Conservation (phyloP, 2,329 filamentous ascomycete species). For the Thermothelomyces thermophilus region DNA sequence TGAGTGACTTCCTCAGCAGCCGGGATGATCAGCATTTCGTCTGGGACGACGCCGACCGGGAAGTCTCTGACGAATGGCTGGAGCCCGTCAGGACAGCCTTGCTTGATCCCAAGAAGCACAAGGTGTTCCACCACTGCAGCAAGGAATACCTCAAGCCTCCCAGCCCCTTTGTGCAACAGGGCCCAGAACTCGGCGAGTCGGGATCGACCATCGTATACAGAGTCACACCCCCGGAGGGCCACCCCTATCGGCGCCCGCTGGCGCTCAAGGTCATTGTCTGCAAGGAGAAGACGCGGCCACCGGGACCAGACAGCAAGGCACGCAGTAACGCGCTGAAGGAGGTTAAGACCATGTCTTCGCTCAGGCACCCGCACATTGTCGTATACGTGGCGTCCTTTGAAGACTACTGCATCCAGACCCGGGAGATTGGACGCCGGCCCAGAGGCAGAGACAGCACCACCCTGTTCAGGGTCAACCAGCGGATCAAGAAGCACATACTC, state of each 20-base stretch:
- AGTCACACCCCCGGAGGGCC: conserved; percentile 18
- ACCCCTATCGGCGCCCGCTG: conserved; percentile 19
- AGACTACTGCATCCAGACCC: conserved; percentile 23
- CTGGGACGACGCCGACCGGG: conserved; percentile 21
- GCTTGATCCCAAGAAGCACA: conserved; percentile 23
- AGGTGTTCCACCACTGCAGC: conserved; percentile 23
- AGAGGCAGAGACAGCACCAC: conserved; percentile 6
- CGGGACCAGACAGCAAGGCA: conserved; percentile 22
- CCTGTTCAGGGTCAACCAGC: conserved; percentile 11
- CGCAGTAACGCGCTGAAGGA: conserved; percentile 22
- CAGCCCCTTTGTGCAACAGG: conserved; percentile 18
- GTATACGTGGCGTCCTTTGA: conserved; percentile 26
- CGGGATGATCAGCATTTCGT: conserved; percentile 20
- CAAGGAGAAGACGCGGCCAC: conserved; percentile 20
- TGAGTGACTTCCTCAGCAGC: conserved; percentile 19
- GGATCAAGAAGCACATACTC: conserved; percentile 24
- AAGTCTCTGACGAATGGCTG: conserved; percentile 18
- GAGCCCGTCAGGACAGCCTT: conserved; percentile 15
- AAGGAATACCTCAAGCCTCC: conserved; percentile 24
- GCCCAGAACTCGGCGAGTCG: conserved; percentile 21
- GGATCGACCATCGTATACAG: conserved; percentile 25
- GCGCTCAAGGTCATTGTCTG: conserved; percentile 25
- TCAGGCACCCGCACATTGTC: conserved; percentile 25
- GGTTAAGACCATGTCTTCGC: conserved; percentile 21
- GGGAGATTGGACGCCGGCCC: conserved; percentile 9